phyloP scores from a whole-genome alignment of 441 rosid genomes.

The Pelargonium australe region DNA sequence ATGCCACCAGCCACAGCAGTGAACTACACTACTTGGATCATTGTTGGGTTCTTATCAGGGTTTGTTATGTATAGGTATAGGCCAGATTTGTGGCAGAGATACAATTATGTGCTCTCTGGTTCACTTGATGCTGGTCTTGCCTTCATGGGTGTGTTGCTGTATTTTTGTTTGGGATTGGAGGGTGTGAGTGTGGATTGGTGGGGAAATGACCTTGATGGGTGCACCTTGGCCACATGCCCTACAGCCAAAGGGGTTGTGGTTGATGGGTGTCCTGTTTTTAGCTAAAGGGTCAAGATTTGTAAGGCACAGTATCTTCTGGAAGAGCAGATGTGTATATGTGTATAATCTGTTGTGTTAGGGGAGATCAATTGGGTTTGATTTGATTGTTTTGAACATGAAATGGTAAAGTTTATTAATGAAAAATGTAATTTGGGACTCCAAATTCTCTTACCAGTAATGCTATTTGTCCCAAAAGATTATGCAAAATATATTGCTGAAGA shows the following conservation, averaged over 20 bases:
- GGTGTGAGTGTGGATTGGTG: constrained; percentile 48
- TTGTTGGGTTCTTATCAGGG: constrained; percentile 70
- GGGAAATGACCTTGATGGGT: constrained; percentile 35
- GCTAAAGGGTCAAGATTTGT: background rate
- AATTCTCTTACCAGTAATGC: no score
- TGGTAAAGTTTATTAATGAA: no score
- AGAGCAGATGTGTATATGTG: no score
- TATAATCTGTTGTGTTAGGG: no score
- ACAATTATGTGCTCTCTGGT: constrained; percentile 41
- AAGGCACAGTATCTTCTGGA: no score
- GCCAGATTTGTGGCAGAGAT: constrained; percentile 73
- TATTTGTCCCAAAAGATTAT: no score
- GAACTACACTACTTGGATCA: constrained; percentile 68
- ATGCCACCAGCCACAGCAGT: constrained; percentile 87
- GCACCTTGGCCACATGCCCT: constrained; percentile 67
- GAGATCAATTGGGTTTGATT: no score
- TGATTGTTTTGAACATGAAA: no score
- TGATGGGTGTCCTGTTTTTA: background rate
- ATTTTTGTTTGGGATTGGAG: constrained; percentile 53
- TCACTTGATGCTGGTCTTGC: constrained; percentile 79
- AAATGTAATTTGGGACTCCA: no score
- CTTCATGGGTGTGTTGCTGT: constrained; percentile 69
- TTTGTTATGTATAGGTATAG: constrained; percentile 55
- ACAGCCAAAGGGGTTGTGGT: constrained; percentile 47
- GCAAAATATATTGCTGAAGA: no score